Evolutionary conservation across 1,284 basidiomycete species (phyloP), one percentile per base, ranked within the genome.

Genomic region (Sanguinoderma infundibulare): DNA sequence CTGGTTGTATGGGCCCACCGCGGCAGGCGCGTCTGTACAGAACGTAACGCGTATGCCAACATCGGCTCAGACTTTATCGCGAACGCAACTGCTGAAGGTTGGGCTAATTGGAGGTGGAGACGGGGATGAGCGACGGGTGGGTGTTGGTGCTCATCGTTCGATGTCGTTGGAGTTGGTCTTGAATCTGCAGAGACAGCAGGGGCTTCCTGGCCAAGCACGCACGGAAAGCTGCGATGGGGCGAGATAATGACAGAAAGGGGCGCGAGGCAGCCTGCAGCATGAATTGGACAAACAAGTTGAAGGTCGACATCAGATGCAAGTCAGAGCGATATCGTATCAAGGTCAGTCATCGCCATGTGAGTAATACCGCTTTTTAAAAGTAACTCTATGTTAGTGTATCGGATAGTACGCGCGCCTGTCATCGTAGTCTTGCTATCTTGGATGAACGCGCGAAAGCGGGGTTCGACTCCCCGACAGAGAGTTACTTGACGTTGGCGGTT

Each of bases 1-100:
- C 79, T 98, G 94, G 5, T 89, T 90, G 79, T 97, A 98, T 28
- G 95, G 95, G 2, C 95, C 95, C 65, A 97, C 90, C 15, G 95
- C 94, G 26, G 88, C 83, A 2, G 95, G 90, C 4, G 95, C 94
- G 72, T 86, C 94, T 95, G 64, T 3, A 34, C 28, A 30, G 30
- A 42, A 15, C 34, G 15, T n/a, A 42, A 22, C 32, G 47, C 8
- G n/a, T 47, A 34, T 17, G 6, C 32, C 53, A 15, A 39, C n/a
- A 22, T 17, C 14, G 20, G 22, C 32, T 44, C 14, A 14, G n/a
- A 20, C 17, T 39, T 20, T 22, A 36, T 9, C 2, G 22, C n/a
- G 10, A 9, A 22, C 32, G 5, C 20, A 49, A 3, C 28, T 36
- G 30, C n/a, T n/a, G 38, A 17, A 36, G 26, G 22, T 12, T 30